Evolutionary conservation across 495 filamentous ascomycete species (phyloP), one percentile per base, ranked within the genome.

Genomic region (Oleoguttula mirabilis): DNA sequence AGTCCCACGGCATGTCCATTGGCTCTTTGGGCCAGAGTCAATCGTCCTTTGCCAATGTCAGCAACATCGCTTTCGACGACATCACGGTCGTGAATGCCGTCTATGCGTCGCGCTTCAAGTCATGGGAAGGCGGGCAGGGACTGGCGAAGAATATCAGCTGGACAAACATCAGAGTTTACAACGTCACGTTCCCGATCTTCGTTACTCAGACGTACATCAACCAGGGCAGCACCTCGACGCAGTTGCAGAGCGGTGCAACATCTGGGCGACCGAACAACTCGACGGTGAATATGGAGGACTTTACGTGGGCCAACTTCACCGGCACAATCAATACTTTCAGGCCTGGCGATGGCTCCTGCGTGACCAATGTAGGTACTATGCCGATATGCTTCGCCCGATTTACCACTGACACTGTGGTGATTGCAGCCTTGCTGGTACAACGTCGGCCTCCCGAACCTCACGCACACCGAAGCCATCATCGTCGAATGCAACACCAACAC

Each of bases 111-210:
- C 55, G 63, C 3, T 65, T 68, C 61, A 66, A 66, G 46, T 61
- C 62, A 10, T 66, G 65, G 61, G 40, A 47, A 7, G 63, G 61
- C 14, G 64, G 62, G 10, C 61, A 64, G 27, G 65, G 64, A 0
- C 51, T 66, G 0, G 62, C 55, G 14, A 60, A 58, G 41, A 62
- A 68, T 36, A 55, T 68, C 33, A 61, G 55, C 17, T 68, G 64
- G 65, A 55, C 55, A 39, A 63, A 66, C 38, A 66, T 66, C 28
- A 53, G 61, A 15, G 47, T 59, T 12, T 63, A 59, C 53, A 68
- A 66, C 47, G 64, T 66, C 23, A 62, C 65, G 1, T 68, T 68
- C 39, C 65, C 64, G 0, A 64, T 66, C 31, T 66, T 66, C 36
- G 64, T 66, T 5, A 66, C 62, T 10, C 62, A 66, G 46, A 63